phyloP scores from a whole-genome alignment of 495 filamentous ascomycete species.

The Penicillium lagena region DNA sequence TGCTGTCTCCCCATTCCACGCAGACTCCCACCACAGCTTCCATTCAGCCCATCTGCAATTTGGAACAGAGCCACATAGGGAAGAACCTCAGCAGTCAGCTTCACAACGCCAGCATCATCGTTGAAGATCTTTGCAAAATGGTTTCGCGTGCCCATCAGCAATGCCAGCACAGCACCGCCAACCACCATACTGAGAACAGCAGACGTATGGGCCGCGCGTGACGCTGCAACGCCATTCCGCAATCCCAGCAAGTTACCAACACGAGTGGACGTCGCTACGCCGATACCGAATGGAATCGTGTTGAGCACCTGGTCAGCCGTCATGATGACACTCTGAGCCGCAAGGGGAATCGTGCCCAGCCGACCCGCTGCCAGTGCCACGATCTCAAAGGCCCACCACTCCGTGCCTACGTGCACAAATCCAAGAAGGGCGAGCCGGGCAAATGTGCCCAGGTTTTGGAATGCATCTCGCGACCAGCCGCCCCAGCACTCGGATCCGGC shows the following conservation, averaged over 20 bases:
- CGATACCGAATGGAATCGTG: constrained; percentile 86
- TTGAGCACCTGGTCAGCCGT: constrained; percentile 90
- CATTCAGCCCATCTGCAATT: constrained; percentile 85
- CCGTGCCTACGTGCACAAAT: constrained; percentile 83
- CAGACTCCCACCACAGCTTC: constrained; percentile 75
- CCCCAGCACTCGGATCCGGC: constrained; percentile 77
- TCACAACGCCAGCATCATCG: constrained; percentile 66
- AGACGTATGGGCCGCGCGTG: constrained; percentile 69
- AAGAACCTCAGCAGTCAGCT: constrained; percentile 73
- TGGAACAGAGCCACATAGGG: constrained; percentile 92
- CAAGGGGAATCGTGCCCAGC: constrained; percentile 75
- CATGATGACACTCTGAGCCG: constrained; percentile 91
- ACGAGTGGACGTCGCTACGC: constrained; percentile 73
- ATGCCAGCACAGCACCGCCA: constrained; percentile 61
- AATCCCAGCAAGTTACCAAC: constrained; percentile 81
- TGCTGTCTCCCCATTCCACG: constrained; percentile 87
- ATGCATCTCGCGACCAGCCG: constrained; percentile 61
- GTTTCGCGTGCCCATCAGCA: constrained; percentile 68
- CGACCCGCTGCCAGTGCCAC: constrained; percentile 84
- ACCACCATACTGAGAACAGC: constrained; percentile 67
- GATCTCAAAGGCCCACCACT: constrained; percentile 97
- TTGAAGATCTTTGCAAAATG: constrained; percentile 83
- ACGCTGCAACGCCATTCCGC: constrained; percentile 59
- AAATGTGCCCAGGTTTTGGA: constrained; percentile 66
- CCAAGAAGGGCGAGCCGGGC: constrained; percentile 71